phyloP scores from a whole-genome alignment of 2,329 filamentous ascomycete species.

The Ilyonectria destructans region DNA sequence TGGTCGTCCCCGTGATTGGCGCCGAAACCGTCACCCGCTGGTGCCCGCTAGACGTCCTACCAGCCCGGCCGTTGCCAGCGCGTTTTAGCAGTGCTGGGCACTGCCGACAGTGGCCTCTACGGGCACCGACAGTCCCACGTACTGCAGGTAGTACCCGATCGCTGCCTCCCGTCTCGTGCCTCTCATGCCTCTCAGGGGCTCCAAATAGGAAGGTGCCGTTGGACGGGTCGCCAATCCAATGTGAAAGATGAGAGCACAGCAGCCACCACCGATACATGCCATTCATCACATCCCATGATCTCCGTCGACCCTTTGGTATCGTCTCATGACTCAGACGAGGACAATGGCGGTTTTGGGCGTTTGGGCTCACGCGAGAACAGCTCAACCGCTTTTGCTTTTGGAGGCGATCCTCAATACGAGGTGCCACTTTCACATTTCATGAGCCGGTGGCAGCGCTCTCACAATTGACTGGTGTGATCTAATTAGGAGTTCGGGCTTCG shows the following conservation, averaged over 20 bases:
- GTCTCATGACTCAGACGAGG: neutral
- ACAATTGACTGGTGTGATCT: slow-evolving; percentile 18
- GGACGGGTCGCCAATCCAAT: neutral
- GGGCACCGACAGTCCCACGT: neutral
- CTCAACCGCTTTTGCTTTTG: neutral
- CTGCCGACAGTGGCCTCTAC: neutral
- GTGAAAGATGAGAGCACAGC: neutral
- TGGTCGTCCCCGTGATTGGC: slow-evolving; percentile 43
- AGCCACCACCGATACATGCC: neutral
- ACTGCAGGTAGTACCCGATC: neutral
- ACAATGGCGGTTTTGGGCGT: neutral
- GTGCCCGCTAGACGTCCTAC: neutral
- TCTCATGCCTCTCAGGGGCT: neutral
- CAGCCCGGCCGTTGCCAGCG: neutral
- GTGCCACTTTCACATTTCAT: slow-evolving; percentile 16
- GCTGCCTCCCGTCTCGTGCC: no score
- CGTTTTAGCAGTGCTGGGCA: neutral
- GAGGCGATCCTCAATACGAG: slow-evolving; percentile 15
- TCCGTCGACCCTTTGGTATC: neutral
- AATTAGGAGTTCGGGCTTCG: neutral
- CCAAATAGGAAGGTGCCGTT: slow-evolving; percentile 16
- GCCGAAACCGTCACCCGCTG: slow-evolving; percentile 10
- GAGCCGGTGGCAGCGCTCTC: slow-evolving; percentile 6
- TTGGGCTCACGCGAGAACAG: neutral
- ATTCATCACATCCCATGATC: neutral